Evolutionary conservation across 2,329 filamentous ascomycete species (phyloP).

Genomic region (Aureobasidium sp.): DNA sequence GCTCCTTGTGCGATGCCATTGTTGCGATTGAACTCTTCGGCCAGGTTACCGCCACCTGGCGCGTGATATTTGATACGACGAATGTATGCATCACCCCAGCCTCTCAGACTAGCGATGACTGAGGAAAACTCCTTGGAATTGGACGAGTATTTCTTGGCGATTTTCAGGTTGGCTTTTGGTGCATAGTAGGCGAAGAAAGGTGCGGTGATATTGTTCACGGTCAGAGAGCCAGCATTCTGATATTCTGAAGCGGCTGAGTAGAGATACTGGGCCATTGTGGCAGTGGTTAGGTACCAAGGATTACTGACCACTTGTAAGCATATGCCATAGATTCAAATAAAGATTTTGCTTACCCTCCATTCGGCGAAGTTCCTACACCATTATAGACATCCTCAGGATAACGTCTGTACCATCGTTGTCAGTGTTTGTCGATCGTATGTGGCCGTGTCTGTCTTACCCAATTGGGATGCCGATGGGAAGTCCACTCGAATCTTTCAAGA

Average conservation of each 20-base stretch:
- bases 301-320: conserved; percentile 18
- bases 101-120: conserved; percentile 24
- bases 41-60: conserved; percentile 23
- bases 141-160: conserved; percentile 23
- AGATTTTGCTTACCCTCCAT: conserved; percentile 22
- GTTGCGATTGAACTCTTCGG: conserved; percentile 29
- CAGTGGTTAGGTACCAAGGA: conserved; percentile 31
- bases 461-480: conserved; percentile 28
- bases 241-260: conserved; percentile 24
- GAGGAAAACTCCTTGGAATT: conserved; percentile 22
- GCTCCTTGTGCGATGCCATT: conserved; percentile 26
- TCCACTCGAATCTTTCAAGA: conserved; percentile 24
- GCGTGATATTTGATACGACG: conserved; percentile 29
- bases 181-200: conserved; percentile 32
- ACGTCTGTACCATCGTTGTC: conserved; percentile 20
- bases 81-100: conserved; percentile 32
- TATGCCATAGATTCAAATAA: not conserved
- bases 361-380: conserved; percentile 25
- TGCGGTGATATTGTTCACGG: conserved; percentile 25
- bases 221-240: conserved; percentile 21
- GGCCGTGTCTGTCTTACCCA: conserved; percentile 18
- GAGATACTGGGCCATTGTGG: conserved; percentile 28
- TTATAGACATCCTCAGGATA: conserved; percentile 33
- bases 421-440: not conserved
- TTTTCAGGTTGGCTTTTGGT: conserved; percentile 21